Evolutionary conservation across 441 rosid species (phyloP), one percentile per base, ranked within the genome.

Genomic region (Gossypium gossypioides): DNA sequence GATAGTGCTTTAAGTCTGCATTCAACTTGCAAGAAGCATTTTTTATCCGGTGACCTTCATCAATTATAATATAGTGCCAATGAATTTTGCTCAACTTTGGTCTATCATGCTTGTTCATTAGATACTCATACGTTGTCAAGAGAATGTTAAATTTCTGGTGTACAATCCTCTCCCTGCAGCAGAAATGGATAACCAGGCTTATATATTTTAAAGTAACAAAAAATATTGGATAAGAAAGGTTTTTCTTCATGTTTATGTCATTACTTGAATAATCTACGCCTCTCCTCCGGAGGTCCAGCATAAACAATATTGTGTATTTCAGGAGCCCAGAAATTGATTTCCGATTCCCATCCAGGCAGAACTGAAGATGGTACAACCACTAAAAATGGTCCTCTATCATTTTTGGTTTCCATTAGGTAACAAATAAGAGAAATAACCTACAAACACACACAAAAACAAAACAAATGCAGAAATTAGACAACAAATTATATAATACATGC

Each of bases 11-110:
- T 84, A 93, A 80, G 25, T 93, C 98, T 24, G 98, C 96, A 86
- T 93, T 93, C 84, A 91, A 83, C 84, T 93, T 93, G 87, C 98
- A 93, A 70, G 98, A 93, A 72, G 98, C 98, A 87, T 93, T 93
- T 82, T 93, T 93, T 59, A 93, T 93, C 75, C 98, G 93, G 80
- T 93, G 98, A 50, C 98, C 97, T 85, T 93, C 98, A 80, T 93
- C 98, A 80, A 93, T 93, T 79, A 93, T 88, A 72, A 93, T 85
- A 78, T 93, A 93, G 75, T 86, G 98, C 98, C 98, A 93, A 63
- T 88, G 90, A 78, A 93, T 66, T 76, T 93, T 91, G 80, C 97
- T 87, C 71, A 91, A 80, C 77, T 93, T 93, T 69, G 98, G 96
- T 76, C 98, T 88, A 80, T 93, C 98, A 48, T 93, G 96, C 87